A percentile compares a stretch with the other conserved stretches of the same genome.
Conservation (phyloP, 2,329 filamentous ascomycete species). For the Thielaviopsis euricoi region DNA sequence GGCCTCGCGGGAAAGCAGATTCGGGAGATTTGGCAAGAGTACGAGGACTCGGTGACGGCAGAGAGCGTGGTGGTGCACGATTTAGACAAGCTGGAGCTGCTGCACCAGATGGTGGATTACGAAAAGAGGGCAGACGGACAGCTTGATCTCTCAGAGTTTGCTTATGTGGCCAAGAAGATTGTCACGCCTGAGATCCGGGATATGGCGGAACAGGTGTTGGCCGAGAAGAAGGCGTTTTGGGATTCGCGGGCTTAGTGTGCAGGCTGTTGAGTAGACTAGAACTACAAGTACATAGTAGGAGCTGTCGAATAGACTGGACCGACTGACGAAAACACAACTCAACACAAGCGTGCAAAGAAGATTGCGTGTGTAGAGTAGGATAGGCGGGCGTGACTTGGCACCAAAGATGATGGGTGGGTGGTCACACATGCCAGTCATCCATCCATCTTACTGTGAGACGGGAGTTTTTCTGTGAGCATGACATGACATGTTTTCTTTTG, state of each 20-base stretch:
- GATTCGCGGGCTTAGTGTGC: slow-evolving; percentile 12
- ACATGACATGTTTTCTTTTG: too few species aligned
- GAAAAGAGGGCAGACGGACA: slow-evolving; percentile 52
- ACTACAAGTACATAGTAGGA: too few species aligned
- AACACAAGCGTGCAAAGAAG: too few species aligned
- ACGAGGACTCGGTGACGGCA: slow-evolving; percentile 70
- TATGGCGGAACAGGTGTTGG: slow-evolving; percentile 63
- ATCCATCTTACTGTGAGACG: too few species aligned
- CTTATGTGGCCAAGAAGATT: slow-evolving; percentile 59
- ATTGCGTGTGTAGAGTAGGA: too few species aligned
- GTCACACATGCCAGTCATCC: too few species aligned
- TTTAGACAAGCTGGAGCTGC: slow-evolving; percentile 88
- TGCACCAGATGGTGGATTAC: slow-evolving; percentile 94
- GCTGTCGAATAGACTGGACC: too few species aligned
- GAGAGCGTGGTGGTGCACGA: slow-evolving; percentile 90
- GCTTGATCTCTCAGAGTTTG: slow-evolving; percentile 74
- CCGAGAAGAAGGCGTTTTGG: slow-evolving; percentile 65
- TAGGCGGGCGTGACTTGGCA: too few species aligned
- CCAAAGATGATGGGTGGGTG: too few species aligned
- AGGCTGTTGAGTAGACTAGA: too few species aligned
- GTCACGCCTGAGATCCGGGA: slow-evolving; percentile 58
- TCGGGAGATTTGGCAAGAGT: slow-evolving; percentile 77
- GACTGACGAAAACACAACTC: too few species aligned
- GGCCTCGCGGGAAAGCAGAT: slow-evolving; percentile 54
- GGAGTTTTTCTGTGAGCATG: too few species aligned